Evolutionary conservation across 1,284 basidiomycete genomes (phyloP).

Genomic region (Sparassis latifolia): DNA sequence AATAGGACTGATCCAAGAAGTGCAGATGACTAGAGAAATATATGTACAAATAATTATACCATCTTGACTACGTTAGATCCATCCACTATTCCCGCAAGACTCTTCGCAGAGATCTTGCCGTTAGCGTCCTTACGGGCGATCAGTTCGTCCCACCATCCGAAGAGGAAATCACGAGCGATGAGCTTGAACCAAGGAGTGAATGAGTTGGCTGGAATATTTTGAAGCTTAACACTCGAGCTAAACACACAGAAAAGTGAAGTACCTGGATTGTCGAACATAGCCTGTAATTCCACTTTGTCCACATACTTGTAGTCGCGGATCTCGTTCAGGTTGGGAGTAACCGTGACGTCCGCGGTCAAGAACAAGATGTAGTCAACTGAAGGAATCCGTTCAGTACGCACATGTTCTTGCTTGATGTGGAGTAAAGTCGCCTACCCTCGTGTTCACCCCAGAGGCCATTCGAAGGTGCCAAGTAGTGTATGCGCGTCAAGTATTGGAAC

Average conservation of each 20-base stretch:
- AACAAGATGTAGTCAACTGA: conserved; percentile 99
- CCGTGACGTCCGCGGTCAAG: conserved; percentile 84
- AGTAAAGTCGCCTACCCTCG: conserved; percentile 63
- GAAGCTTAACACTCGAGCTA: conserved; percentile 3
- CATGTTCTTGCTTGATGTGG: background rate
- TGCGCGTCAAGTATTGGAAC: conserved; percentile 94
- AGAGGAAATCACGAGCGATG: conserved; percentile 94
- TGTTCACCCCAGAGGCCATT: conserved; percentile 97
- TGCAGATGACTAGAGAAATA: no score
- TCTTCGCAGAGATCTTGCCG: conserved; percentile 64
- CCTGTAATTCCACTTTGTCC: conserved; percentile 81
- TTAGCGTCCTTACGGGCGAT: conserved; percentile 51
- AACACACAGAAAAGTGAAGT: background rate
- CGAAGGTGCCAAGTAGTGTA: conserved; percentile 96
- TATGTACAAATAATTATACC: conserved; percentile 31
- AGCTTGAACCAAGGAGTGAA: conserved; percentile 99
- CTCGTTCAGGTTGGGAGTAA: conserved; percentile 86
- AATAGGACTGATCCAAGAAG: no score
- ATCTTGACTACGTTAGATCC: conserved; percentile 75
- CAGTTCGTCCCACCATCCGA: conserved; percentile 97
- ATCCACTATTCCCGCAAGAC: conserved; percentile 62
- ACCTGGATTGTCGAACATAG: conserved; percentile 86
- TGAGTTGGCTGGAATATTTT: conserved; percentile 51
- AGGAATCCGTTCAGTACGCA: background rate
- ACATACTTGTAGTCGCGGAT: conserved; percentile 92